A percentile compares a stretch with the other conserved stretches of the same genome.
Evolutionary conservation across 352 stramenopile genomes (phyloP).

Genomic region (Phytophthora sp.): DNA sequence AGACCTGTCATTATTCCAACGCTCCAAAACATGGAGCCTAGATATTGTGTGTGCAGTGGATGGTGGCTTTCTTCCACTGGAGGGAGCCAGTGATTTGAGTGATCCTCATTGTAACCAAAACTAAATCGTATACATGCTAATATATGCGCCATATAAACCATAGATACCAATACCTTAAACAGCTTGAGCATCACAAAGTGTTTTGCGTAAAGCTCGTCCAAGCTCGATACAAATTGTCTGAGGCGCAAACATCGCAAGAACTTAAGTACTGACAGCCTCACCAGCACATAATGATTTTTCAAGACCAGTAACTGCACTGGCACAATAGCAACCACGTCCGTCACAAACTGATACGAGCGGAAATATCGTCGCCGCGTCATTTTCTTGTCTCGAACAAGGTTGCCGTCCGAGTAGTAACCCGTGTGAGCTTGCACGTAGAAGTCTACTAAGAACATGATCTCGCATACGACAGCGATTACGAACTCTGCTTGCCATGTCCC

Average conservation of each 20-base stretch:
- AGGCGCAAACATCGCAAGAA: constrained; percentile 49
- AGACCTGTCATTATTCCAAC: constrained; percentile 71
- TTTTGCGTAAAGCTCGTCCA: constrained; percentile 71
- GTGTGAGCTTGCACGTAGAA: constrained; percentile 64
- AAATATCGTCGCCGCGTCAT: constrained; percentile 56
- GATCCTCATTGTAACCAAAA: constrained; percentile 60
- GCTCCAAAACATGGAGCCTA: constrained; percentile 67
- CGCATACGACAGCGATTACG: constrained; percentile 32
- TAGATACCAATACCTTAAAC: constrained; percentile 53
- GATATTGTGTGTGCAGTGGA: constrained; percentile 40
- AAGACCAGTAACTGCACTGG: constrained; percentile 6
- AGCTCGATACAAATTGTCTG: constrained; percentile 47
- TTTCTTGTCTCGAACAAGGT: constrained; percentile 54
- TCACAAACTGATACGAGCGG: constrained; percentile 44
- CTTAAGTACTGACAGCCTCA: constrained; percentile 44
- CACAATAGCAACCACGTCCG: constrained; percentile 61
- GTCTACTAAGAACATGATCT: constrained; percentile 61
- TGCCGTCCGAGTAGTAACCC: constrained; percentile 64
- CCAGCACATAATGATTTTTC: constrained; percentile 8
- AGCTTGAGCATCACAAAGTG: constrained; percentile 63
- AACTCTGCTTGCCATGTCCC: constrained; percentile 24
- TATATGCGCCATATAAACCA: constrained; percentile 58
- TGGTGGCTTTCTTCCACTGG: constrained; percentile 26
- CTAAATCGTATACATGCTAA: constrained; percentile 62
- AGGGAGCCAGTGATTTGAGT: constrained; percentile 63